A percentile compares a stretch with the other conserved stretches of the same genome.
phyloP scores from a whole-genome alignment of 2,329 filamentous ascomycete genomes.

The Exophiala spinifera region DNA sequence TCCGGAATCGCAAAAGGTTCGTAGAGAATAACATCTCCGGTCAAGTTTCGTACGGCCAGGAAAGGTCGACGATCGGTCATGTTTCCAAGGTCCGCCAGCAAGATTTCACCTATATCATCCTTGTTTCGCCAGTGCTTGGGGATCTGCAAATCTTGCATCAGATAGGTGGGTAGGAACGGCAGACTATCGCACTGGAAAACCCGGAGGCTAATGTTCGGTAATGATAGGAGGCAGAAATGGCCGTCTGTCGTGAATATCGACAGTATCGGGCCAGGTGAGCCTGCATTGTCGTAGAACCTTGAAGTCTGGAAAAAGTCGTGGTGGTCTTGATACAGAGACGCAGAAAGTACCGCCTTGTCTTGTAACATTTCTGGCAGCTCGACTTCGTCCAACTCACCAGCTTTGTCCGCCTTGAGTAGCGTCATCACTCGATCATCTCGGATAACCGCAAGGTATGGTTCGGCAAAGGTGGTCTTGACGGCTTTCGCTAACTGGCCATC shows the following conservation, averaged over 20 bases:
- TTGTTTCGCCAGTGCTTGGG: slow-evolving; percentile 68
- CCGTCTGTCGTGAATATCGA: slow-evolving; percentile 76
- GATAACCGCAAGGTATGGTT: slow-evolving; percentile 79
- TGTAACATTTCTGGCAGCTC: slow-evolving; percentile 60
- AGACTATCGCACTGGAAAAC: slow-evolving; percentile 74
- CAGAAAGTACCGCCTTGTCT: slow-evolving; percentile 73
- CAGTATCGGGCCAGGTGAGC: slow-evolving; percentile 49
- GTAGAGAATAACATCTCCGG: slow-evolving; percentile 83
- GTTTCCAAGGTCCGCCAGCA: slow-evolving; percentile 84
- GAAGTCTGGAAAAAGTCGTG: slow-evolving; percentile 56
- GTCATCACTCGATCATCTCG: slow-evolving; percentile 79
- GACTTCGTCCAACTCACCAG: slow-evolving; percentile 81
- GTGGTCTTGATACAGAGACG: slow-evolving; percentile 74
- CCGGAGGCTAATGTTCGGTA: slow-evolving; percentile 69
- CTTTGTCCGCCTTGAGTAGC: slow-evolving; percentile 74
- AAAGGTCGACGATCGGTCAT: slow-evolving; percentile 67
- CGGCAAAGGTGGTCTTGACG: slow-evolving; percentile 75
- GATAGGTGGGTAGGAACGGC: slow-evolving; percentile 70
- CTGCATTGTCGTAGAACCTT: slow-evolving; percentile 33
- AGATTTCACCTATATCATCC: slow-evolving; percentile 72
- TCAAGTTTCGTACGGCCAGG: slow-evolving; percentile 73
- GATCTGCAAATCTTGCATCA: slow-evolving; percentile 65
- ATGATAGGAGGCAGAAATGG: slow-evolving; percentile 64
- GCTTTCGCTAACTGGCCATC: slow-evolving; percentile 73
- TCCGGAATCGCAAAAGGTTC: slow-evolving; percentile 61